Base-by-base conservation (phyloP, 805 yeast genomes). In the Ascoidea asiatica region DNA sequence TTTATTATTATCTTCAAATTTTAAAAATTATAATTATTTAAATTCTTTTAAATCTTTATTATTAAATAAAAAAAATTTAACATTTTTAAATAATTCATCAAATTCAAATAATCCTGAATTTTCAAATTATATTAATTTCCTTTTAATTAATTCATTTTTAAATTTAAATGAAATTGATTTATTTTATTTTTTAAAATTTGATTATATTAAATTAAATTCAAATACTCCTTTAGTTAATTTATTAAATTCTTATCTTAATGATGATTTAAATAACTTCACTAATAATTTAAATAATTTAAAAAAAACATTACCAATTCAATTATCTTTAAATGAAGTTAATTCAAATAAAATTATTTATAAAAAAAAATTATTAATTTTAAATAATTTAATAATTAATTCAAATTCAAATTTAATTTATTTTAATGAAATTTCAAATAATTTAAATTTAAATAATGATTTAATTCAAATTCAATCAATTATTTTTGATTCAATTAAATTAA, bases 361-460 rank as follows among this genome's bases (percentile, higher is more conserved):
- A 23, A 23, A 23, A 23, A 6, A 23, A 23, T 11, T 23, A 23
- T 23, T 23, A 23, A 23, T 11, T 23, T 23, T 23, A 23, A 23
- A 7, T 23, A 6, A 23, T 7, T 23, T 23, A 11, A 11, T 11
- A 7, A 7, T 23, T 7, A 7, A 23, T 11, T 23, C 33, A 23
- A 6, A 6, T 11, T 23, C 33, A 6, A 23, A 23, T 6, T 7
- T 11, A 23, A 7, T 23, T 7, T 23, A 50, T 19, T 49, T 43
- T 33, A 49, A 49, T 41, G 46, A 49, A 40, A 49, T 49, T 15
- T 47, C 50, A 18, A 49, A 46, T 21, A 48, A 43, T 19, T 47
- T 49, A 38, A 38, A 19, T 5, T 39, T 33, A 5, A 43, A 44
- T 33, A 36, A 43, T 35, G 50, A 48, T 23, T 45, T 48, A 22